Evolutionary conservation across 176 grass and related monocot genomes (phyloP).

Genomic region (Avena sativa): DNA sequence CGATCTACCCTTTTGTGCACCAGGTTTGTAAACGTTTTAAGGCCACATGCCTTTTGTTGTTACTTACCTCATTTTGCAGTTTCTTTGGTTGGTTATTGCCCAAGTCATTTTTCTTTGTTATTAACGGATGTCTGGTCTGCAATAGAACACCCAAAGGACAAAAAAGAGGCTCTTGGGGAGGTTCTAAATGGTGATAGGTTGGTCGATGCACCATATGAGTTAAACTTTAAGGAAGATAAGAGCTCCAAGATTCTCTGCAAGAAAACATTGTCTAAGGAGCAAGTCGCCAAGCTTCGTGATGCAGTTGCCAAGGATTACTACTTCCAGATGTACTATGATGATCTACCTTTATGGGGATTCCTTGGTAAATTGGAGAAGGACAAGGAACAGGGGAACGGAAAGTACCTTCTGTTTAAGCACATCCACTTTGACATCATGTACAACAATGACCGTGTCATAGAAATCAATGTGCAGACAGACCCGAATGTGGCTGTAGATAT

Average conservation of each 20-base stretch:
- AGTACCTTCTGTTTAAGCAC: conserved; percentile 85
- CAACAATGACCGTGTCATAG: conserved; percentile 80
- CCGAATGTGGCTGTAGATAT: conserved; percentile 78
- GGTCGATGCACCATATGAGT: conserved; percentile 90
- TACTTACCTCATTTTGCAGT: conserved; percentile 36
- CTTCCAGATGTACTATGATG: conserved; percentile 99
- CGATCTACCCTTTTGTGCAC: conserved; percentile 87
- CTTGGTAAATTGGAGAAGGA: conserved; percentile 86
- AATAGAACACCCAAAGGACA: conserved; percentile 88
- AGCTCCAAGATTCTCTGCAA: conserved; percentile 71
- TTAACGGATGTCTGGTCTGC: conserved; percentile 36
- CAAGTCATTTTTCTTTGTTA: conserved; percentile 38
- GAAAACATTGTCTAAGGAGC: conserved; percentile 62
- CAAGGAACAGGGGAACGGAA: conserved; percentile 48
- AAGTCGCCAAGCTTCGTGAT: conserved; percentile 73
- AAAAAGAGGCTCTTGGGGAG: conserved; percentile 89
- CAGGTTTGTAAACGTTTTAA: conserved; percentile 60
- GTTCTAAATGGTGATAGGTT: conserved; percentile 91
- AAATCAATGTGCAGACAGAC: conserved; percentile 79
- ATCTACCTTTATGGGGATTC: conserved; percentile 94
- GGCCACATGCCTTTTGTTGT: conserved; percentile 24
- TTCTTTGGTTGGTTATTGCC: conserved; percentile 20
- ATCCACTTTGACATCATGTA: conserved; percentile 93
- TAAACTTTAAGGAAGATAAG: conserved; percentile 77
- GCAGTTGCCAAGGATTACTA: conserved; percentile 92